Evolutionary conservation across 176 grass and related monocot species (phyloP).

Genomic region (Poa pratensis): DNA sequence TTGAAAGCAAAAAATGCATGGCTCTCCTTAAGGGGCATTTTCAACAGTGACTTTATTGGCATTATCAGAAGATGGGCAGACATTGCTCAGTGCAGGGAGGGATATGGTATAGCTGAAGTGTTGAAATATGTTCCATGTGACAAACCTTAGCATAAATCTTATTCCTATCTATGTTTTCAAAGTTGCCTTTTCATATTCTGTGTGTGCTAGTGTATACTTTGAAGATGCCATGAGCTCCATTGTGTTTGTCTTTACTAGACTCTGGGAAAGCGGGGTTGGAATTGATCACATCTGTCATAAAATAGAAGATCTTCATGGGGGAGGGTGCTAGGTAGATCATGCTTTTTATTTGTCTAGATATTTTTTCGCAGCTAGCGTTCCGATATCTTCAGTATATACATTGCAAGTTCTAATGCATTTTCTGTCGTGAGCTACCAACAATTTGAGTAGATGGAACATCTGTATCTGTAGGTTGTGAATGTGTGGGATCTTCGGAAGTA

Average conservation of each 20-base stretch:
- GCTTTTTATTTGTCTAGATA: no score
- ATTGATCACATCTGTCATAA: slow-evolving; percentile 9
- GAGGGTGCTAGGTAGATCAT: no score
- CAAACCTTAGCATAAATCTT: not conserved
- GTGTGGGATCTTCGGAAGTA: slow-evolving; percentile 77
- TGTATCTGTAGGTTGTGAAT: slow-evolving; percentile 81
- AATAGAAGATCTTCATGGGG: not conserved
- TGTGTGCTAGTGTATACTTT: not conserved
- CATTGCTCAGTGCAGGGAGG: slow-evolving; percentile 88
- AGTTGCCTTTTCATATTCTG: slow-evolving; percentile 15
- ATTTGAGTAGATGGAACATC: slow-evolving; percentile 27
- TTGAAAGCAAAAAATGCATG: slow-evolving; percentile 83
- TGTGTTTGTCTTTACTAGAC: slow-evolving; percentile 26
- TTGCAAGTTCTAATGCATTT: not conserved
- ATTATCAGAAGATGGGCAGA: slow-evolving; percentile 77
- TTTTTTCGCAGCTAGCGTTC: not conserved
- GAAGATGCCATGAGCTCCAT: slow-evolving; percentile 18
- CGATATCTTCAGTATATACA: not conserved
- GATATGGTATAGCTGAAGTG: slow-evolving; percentile 63
- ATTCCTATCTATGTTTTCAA: slow-evolving; percentile 8
- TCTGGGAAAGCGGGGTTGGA: not conserved
- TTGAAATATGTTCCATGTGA: not conserved
- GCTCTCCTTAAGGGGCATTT: slow-evolving; percentile 76
- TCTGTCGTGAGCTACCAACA: slow-evolving; percentile 31
- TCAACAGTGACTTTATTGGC: slow-evolving; percentile 80